Percentiles rank a stretch among this genome's conserved stretches.
Evolutionary conservation across 192 early-diverging fungal species (phyloP).

Genomic region (Coemansia sp.): DNA sequence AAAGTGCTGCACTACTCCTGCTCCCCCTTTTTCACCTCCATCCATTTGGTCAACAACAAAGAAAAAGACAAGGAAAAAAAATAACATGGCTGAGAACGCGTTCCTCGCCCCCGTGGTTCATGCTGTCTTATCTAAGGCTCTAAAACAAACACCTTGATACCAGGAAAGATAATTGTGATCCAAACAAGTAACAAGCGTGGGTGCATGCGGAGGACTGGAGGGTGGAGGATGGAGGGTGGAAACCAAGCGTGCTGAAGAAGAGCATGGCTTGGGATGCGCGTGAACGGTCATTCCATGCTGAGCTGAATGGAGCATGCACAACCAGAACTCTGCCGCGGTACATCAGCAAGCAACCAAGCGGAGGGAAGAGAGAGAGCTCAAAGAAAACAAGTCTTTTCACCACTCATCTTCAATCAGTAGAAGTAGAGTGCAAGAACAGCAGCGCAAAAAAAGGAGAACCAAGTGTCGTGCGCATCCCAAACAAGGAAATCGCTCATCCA

Average conservation of each 20-base stretch:
- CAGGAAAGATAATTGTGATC: not conserved
- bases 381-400: not conserved
- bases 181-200: not conserved
- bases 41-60: slow-evolving; percentile 3
- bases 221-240: not conserved
- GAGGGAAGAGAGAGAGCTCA: not conserved
- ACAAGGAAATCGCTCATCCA: slow-evolving; percentile 7
- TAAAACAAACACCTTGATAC: not conserved
- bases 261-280: not conserved
- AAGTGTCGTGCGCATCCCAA: not conserved
- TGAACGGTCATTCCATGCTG: not conserved
- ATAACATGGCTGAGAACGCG: not conserved
- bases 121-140: not conserved
- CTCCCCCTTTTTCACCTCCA: not conserved
- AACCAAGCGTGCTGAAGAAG: not conserved
- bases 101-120: slow-evolving; percentile 6
- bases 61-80: not conserved
- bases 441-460: slow-evolving; percentile 8
- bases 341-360: not conserved
- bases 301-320: not conserved
- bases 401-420: not conserved
- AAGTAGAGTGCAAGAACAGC: not conserved
- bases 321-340: not conserved
- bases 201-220: not conserved
- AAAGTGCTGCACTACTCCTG: not conserved